Conservation (phyloP, 345 rosid genomes). For the Acer saccharum region DNA sequence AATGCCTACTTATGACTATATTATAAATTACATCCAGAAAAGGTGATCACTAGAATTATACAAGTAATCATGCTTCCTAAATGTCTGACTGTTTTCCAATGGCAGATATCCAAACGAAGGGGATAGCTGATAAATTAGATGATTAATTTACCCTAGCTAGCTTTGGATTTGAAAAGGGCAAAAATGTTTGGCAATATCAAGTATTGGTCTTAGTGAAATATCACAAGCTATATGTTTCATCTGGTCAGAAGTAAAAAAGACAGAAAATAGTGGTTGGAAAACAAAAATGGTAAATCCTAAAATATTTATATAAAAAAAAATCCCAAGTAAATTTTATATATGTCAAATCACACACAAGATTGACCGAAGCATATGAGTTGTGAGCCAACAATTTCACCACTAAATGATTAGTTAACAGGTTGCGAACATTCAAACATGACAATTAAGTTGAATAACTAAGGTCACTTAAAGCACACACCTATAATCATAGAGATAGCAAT, state of each 20-base stretch:
- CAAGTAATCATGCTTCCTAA: background rate
- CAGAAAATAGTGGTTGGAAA: too few relatives aligned
- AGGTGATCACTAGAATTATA: background rate
- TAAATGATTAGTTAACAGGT: background rate
- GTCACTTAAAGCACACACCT: background rate
- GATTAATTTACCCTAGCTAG: background rate
- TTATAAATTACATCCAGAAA: background rate
- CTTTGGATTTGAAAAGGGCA: background rate
- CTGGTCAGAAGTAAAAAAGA: background rate
- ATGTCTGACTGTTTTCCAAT: background rate
- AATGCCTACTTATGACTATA: background rate
- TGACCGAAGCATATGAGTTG: background rate
- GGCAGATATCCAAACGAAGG: background rate
- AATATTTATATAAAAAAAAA: background rate
- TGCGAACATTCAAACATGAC: background rate
- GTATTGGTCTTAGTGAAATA: background rate
- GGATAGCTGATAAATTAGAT: background rate
- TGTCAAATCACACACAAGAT: background rate
- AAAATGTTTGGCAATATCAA: background rate
- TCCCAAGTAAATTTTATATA: background rate
- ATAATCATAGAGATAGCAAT: slow-evolving; percentile 5
- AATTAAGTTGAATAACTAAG: background rate
- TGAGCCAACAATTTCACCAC: background rate
- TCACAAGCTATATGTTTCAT: background rate
- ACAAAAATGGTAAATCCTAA: background rate